phyloP scores from a whole-genome alignment of 106 monocot genomes.

The Narthecium ossifragum region DNA sequence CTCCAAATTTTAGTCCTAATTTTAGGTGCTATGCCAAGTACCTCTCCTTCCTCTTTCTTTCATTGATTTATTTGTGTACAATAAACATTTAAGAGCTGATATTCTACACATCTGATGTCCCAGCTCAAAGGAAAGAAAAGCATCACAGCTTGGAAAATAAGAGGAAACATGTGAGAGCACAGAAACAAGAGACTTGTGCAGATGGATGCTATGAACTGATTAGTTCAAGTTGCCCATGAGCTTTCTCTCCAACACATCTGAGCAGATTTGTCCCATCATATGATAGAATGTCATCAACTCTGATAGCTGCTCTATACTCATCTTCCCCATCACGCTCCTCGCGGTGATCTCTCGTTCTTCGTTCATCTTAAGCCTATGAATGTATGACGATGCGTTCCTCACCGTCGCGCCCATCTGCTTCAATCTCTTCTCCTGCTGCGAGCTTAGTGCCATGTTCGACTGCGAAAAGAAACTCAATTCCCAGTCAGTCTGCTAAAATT shows the following conservation, averaged over 20 bases:
- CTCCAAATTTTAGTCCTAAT: too few relatives aligned
- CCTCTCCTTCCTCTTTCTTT: too few relatives aligned
- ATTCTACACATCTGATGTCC: too few relatives aligned
- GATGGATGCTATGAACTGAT: too few relatives aligned
- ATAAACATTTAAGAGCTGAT: too few relatives aligned
- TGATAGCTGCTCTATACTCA: slow-evolving; percentile 66
- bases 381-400: slow-evolving; percentile 66
- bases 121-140: too few relatives aligned
- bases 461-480: slow-evolving; percentile 17
- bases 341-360: slow-evolving; percentile 48
- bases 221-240: background rate
- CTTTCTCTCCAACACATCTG: slow-evolving; percentile 64
- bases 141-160: too few relatives aligned
- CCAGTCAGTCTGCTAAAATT: too few relatives aligned
- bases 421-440: slow-evolving; percentile 82
- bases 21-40: too few relatives aligned
- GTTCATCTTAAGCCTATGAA: slow-evolving; percentile 51
- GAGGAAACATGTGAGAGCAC: too few relatives aligned
- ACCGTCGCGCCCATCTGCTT: slow-evolving; percentile 97
- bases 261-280: slow-evolving; percentile 68
- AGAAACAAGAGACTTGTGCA: too few relatives aligned
- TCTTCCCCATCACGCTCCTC: slow-evolving; percentile 60
- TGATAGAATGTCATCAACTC: slow-evolving; percentile 81
- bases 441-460: slow-evolving; percentile 60
- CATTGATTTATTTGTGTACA: too few relatives aligned